Base-by-base conservation (phyloP, 306 rosid species). In the Gleditsia sinensis region DNA sequence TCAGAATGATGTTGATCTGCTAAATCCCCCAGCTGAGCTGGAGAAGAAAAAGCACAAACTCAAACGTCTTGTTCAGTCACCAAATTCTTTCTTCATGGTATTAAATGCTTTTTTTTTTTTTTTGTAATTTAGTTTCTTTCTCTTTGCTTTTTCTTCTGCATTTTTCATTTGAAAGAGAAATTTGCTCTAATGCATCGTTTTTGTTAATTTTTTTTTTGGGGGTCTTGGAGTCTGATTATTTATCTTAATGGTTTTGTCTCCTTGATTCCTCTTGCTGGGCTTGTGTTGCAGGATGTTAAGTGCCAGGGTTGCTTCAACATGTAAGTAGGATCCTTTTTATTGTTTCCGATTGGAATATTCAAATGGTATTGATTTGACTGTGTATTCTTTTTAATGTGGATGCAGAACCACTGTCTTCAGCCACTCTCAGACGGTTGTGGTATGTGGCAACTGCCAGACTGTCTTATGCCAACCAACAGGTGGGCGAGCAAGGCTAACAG, bases 231-330 rank as follows among this genome's bases (percentile, higher is more conserved):
- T 40, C 42, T 32, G 20, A 24, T 72, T 12, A 4, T 10, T 27
- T 34, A 14, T 21, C 20, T 49, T 19, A 13, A 32, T n/a, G 11
- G 25, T 50, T 50, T 50, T 4, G 16, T 32, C 34, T 57, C 9
- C 36, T 64, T 12, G 3, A 17, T 57, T 16, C 6, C 5, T n/a
- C 11, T 25, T 64, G 1, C 21, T 48, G 46, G 4, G 12, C 25
- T 27, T 33, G 42, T 37, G 32, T 40, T 55, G 49, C 25, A 75
- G 80, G 80, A 75, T 40, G 80, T 75, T 23, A 75, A 75, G 42
- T 75, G 80, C 39, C 80, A 75, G 33, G 80, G 80, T 24, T 75
- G 80, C 57, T 75, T 75, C 67, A 75, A 75, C 67, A 75, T 75
- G 74, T 75, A 75, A 75, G 74, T 42, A 20, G 36, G 3, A 43